A percentile compares a stretch with the other conserved stretches of the same genome.
phyloP scores from a whole-genome alignment of 805 yeast genomes.

The Nakazawaea wickerhamii region DNA sequence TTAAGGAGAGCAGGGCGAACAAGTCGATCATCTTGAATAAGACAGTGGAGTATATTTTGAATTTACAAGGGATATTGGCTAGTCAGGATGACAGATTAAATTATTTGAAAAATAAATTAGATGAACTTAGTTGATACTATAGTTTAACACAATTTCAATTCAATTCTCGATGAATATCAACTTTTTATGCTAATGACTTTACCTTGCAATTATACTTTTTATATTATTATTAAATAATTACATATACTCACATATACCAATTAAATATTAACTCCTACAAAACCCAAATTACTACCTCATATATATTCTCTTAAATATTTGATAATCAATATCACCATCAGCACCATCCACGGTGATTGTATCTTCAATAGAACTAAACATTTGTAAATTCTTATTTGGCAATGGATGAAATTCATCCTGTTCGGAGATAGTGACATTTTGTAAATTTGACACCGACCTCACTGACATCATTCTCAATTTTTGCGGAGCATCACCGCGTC shows the following conservation, averaged over 20 bases:
- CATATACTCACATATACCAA: neutral
- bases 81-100: slow-evolving; percentile 46
- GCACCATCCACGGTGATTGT: slow-evolving; percentile 7
- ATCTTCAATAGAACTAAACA: slow-evolving; percentile 5
- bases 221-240: no score
- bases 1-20: slow-evolving; percentile 70
- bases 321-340: slow-evolving; percentile 9
- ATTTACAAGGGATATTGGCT: slow-evolving; percentile 54
- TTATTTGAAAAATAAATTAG: slow-evolving; percentile 34
- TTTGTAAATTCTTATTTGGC: neutral
- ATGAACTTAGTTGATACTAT: slow-evolving; percentile 2
- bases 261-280: neutral
- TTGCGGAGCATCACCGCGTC: neutral
- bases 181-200: no score
- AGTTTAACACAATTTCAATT: neutral
- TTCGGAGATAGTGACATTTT: neutral
- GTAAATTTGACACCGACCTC: slow-evolving; percentile 3
- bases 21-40: slow-evolving; percentile 72
- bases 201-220: no score
- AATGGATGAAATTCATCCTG: neutral
- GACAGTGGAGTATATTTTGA: slow-evolving; percentile 74
- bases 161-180: no score
- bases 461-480: neutral
- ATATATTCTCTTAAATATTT: slow-evolving; percentile 7
- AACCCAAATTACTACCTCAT: neutral